A percentile compares a stretch with the other conserved stretches of the same genome.
phyloP scores from a whole-genome alignment of 2,329 filamentous ascomycete genomes.

The Beauveria medogensis region DNA sequence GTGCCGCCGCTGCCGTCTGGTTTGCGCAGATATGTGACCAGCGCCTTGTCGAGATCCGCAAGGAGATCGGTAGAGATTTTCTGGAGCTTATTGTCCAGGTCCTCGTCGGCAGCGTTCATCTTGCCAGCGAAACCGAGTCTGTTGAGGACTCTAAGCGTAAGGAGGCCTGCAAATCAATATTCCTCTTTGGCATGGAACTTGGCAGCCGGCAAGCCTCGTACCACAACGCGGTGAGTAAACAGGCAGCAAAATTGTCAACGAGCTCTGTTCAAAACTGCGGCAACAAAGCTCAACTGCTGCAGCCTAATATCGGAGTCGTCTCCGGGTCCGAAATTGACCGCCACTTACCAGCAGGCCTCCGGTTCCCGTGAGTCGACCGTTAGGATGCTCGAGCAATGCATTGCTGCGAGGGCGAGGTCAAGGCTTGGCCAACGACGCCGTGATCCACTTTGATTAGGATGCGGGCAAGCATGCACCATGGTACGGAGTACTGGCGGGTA shows the following conservation, averaged over 20 bases:
- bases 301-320: background rate
- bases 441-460: background rate
- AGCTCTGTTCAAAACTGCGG: background rate
- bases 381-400: background rate
- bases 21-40: slow-evolving; percentile 46
- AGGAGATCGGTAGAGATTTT: slow-evolving; percentile 52
- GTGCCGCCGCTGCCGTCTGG: slow-evolving; percentile 35
- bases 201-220: background rate
- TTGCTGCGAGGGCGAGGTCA: background rate
- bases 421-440: background rate
- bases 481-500: background rate
- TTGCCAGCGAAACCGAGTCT: background rate
- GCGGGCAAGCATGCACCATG: background rate
- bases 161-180: background rate
- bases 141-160: background rate
- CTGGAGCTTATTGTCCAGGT: slow-evolving; percentile 54
- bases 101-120: slow-evolving; percentile 55
- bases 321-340: background rate
- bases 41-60: slow-evolving; percentile 45
- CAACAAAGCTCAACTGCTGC: background rate
- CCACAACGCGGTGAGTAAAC: slow-evolving; percentile 4
- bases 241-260: background rate
- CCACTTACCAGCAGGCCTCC: background rate
- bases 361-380: background rate
- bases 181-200: background rate